Percentiles rank a stretch among this genome's conserved stretches.
These are phyloP conservation scores for Penicillium cinerascens DNA, from an alignment of 495 filamentous ascomycete species.

Conservation along the genomic window DNA sequence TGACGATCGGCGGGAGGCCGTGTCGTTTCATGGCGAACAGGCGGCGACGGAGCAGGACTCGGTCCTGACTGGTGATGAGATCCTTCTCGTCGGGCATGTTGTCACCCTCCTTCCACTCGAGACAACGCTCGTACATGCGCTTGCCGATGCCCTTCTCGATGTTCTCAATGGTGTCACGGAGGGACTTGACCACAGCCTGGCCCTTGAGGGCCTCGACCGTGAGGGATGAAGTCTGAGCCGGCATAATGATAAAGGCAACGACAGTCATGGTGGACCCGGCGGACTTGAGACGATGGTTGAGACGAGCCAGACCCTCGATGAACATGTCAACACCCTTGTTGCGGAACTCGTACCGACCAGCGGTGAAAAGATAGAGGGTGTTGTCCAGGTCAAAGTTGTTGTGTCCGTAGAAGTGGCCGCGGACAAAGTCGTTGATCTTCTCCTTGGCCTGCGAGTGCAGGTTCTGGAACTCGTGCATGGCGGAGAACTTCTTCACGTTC, in stretches of 20 bases:
- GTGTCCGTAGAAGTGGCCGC: conserved; percentile 97
- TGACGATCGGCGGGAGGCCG: conserved; percentile 88
- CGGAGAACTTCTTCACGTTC: conserved; percentile 98
- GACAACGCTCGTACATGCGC: conserved; percentile 87
- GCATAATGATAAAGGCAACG: conserved; percentile 99
- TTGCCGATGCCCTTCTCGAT: conserved; percentile 89
- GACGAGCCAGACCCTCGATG: conserved; percentile 87
- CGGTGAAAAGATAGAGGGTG: conserved; percentile 96
- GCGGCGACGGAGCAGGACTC: conserved; percentile 85
- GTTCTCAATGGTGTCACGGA: conserved; percentile 84
- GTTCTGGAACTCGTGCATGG: conserved; percentile 99
- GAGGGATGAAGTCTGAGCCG: conserved; percentile 91
- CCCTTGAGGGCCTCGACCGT: conserved; percentile 96
- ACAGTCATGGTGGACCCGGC: conserved; percentile 87
- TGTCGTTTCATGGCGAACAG: conserved; percentile 95
- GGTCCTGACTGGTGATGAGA: conserved; percentile 83
- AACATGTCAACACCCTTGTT: conserved; percentile 99
- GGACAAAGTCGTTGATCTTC: conserved; percentile 97
- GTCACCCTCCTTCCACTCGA: conserved; percentile 92
- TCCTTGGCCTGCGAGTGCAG: conserved; percentile 93
- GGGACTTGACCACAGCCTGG: conserved; percentile 93
- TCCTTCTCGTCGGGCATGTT: conserved; percentile 94
- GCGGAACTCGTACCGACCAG: conserved; percentile 93
- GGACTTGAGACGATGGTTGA: conserved; percentile 88
- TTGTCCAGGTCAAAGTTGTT: conserved; percentile 96